phyloP scores from a whole-genome alignment of 805 yeast species.

The Starmerella sp. region DNA sequence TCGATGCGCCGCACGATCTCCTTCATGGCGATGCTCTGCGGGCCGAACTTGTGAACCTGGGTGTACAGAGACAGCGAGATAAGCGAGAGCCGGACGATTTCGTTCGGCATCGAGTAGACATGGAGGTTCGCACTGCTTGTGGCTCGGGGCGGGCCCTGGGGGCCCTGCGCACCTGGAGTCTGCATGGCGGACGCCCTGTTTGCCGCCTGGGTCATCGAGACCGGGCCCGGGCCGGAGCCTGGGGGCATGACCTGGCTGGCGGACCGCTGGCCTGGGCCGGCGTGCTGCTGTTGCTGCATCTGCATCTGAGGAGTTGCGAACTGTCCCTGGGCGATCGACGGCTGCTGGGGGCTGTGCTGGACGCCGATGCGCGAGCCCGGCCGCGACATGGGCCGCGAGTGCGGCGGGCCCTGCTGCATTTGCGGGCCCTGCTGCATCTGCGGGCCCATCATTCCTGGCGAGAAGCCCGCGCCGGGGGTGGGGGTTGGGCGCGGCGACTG shows the following conservation, averaged over 20 bases:
- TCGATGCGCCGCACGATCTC: conserved; percentile 15
- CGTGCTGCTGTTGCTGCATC: neutral
- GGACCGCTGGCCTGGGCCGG: neutral
- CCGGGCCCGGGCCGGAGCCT: neutral
- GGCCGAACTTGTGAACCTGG: conserved; percentile 13
- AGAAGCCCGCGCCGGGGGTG: neutral
- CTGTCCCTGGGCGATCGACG: neutral
- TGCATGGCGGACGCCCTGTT: neutral
- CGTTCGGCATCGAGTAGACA: neutral
- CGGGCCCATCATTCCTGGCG: neutral
- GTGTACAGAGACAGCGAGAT: conserved; percentile 17
- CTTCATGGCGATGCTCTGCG: conserved; percentile 5
- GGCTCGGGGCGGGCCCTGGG: neutral
- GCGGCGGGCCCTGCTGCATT: neutral
- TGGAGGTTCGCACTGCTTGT: neutral
- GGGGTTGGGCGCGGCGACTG: neutral
- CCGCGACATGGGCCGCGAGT: neutral
- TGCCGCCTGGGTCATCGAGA: neutral
- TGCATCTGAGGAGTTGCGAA: neutral
- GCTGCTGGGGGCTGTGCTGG: conserved; percentile 1
- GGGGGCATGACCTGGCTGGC: neutral
- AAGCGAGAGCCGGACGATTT: conserved; percentile 6
- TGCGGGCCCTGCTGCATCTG: neutral
- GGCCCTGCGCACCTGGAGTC: conserved; percentile 4
- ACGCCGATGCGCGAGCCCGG: neutral